Evolutionary conservation across 2,329 filamentous ascomycete species (phyloP).

Genomic region (Dactylella cylindrospora): DNA sequence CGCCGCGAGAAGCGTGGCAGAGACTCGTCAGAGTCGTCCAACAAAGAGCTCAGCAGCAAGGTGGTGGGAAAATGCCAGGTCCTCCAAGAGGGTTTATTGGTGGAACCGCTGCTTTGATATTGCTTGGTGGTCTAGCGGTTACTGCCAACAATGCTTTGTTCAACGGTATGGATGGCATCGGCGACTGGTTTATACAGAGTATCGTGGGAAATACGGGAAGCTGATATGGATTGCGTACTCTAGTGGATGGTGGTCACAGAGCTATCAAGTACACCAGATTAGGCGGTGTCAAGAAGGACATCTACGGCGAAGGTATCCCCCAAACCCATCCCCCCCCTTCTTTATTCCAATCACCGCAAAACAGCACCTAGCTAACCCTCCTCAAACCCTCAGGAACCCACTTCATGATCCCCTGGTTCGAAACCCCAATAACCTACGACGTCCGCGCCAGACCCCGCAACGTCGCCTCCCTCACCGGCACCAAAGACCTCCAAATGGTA

Average conservation of each 20-base stretch:
- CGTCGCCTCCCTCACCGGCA: slow-evolving; percentile 93
- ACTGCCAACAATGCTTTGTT: slow-evolving; percentile 67
- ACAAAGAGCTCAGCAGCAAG: slow-evolving; percentile 61
- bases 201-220: not conserved
- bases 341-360: slow-evolving; percentile 5
- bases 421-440: slow-evolving; percentile 94
- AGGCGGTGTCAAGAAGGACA: slow-evolving; percentile 91
- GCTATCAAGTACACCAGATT: slow-evolving; percentile 97
- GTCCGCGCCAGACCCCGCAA: slow-evolving; percentile 97
- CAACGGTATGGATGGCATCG: slow-evolving; percentile 61
- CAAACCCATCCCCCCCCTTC: not conserved
- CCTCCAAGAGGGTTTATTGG: slow-evolving; percentile 58
- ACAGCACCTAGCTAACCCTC: not conserved
- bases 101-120: slow-evolving; percentile 59
- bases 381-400: slow-evolving; percentile 69
- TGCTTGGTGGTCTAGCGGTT: slow-evolving; percentile 60
- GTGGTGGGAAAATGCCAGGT: slow-evolving; percentile 53
- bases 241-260: slow-evolving; percentile 95
- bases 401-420: slow-evolving; percentile 91
- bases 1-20: slow-evolving; percentile 66
- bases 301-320: slow-evolving; percentile 80
- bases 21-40: slow-evolving; percentile 54
- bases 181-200: slow-evolving; percentile 36
- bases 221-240: slow-evolving; percentile 30
- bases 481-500: slow-evolving; percentile 99